These are phyloP conservation scores for Canna indica DNA, from an alignment of 176 grass and related monocot genomes.

Conservation along the genomic window DNA sequence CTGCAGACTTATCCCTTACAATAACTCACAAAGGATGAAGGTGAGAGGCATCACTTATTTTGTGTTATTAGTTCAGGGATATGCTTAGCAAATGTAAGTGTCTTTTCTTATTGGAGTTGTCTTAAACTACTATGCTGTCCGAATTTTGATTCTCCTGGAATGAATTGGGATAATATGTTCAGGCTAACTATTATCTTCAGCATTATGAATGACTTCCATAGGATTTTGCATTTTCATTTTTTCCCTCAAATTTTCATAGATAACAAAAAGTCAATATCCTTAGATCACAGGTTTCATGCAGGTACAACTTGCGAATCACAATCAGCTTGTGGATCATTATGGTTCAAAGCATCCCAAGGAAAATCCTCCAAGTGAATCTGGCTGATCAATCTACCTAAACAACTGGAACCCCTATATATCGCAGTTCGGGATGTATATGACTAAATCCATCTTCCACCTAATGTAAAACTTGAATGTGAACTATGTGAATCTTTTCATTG, in stretches of 20 bases:
- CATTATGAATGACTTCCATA: background rate
- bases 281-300: slow-evolving; percentile 5
- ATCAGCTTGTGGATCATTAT: slow-evolving; percentile 78
- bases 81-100: too few species aligned
- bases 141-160: too few species aligned
- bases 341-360: slow-evolving; percentile 81
- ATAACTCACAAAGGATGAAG: too few species aligned
- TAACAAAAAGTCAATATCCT: background rate
- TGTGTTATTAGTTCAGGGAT: too few species aligned
- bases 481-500: background rate
- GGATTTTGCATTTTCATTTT: background rate
- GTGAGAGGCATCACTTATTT: too few species aligned
- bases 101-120: too few species aligned
- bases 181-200: too few species aligned
- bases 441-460: background rate
- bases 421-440: too few species aligned
- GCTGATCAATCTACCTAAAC: background rate
- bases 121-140: too few species aligned
- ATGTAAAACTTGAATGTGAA: background rate
- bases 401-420: background rate
- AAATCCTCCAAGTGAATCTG: slow-evolving; percentile 47
- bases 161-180: too few species aligned
- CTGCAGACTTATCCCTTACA: too few species aligned
- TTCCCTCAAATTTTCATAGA: too few species aligned
- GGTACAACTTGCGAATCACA: slow-evolving; percentile 76